Base-by-base conservation (phyloP, 2,329 filamentous ascomycete genomes). In the Fusarium setosum region DNA sequence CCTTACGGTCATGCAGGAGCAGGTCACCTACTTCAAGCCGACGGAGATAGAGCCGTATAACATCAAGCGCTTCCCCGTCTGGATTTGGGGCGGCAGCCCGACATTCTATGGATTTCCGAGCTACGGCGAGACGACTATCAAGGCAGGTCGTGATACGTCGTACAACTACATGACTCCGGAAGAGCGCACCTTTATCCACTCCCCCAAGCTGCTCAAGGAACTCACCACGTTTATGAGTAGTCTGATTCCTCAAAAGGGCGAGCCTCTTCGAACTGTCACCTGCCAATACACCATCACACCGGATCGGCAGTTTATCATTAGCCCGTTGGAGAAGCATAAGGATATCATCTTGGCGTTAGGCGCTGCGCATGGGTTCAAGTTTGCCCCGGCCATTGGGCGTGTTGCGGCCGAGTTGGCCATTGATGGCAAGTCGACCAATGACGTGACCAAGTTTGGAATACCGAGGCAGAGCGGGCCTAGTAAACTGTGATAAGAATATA, bases 281-380 rank as follows among this genome's bases (percentile, higher is more conserved):
- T 73, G 71, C 7, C 71, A 73, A n/a, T 73, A 73, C 10, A 62
- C 70, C 0, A 67, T 72, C 1, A 73, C 71, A 0, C 70, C 70
- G 0, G 69, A 68, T 20, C 63, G 71, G 2, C 71, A 71, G 24
- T 70, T 73, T 1, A 41, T 72, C 3, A 68, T 72, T 7, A 66
- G 68, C 6, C 62, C 67, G 0, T 20, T 72, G 10, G 55, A 63
- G 23, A 55, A 42, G 5, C 38, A 72, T 2, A 45, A 54, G 0
- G 41, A 70, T 47, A 56, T 72, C 1, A 59, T 72, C 12, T n/a
- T 73, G 0, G 70, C 56, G 1, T 31, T 73, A 4, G 67, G 69
- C 2, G 69, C 60, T 32, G 69, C 58, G 0, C 70, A 72, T 50
- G 71, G 58, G 0, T 73, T 73, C 42, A 73, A 73, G 21, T 73